Conservation (phyloP, 768 basidiomycete species). For the Leccinum aurantiacum region DNA sequence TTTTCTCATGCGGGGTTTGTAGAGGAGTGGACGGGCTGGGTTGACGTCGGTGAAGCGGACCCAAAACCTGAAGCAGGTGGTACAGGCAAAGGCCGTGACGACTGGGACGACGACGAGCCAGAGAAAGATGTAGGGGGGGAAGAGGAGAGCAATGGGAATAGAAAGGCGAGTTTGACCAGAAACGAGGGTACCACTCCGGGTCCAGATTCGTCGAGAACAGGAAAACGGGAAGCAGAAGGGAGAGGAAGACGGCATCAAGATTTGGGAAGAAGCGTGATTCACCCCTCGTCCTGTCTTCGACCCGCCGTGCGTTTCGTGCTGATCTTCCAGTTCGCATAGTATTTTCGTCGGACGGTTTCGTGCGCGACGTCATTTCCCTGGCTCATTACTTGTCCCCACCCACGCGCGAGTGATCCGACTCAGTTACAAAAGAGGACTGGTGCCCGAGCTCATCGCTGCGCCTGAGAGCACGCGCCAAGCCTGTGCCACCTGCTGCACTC, state of each 20-base stretch:
- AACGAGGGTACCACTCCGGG: background rate
- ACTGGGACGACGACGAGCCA: slow-evolving; percentile 53
- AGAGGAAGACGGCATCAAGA: slow-evolving; percentile 40
- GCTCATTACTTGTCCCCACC: background rate
- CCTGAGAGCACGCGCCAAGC: slow-evolving; percentile 35
- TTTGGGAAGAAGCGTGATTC: slow-evolving; percentile 74
- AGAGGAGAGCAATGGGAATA: background rate
- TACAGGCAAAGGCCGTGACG: slow-evolving; percentile 35
- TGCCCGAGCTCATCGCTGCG: slow-evolving; percentile 61
- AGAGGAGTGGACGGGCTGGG: slow-evolving; percentile 5
- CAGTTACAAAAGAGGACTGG: slow-evolving; percentile 62
- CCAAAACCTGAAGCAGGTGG: background rate
- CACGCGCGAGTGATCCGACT: background rate
- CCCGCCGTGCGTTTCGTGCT: too few relatives aligned
- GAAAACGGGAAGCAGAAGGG: background rate
- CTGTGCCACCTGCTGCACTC: too few relatives aligned
- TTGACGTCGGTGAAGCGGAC: slow-evolving; percentile 1
- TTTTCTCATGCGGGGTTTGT: background rate
- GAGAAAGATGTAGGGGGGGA: background rate
- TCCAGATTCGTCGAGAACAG: background rate
- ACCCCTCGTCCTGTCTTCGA: background rate
- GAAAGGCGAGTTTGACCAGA: too few relatives aligned
- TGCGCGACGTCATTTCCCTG: background rate
- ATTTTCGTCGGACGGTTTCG: background rate
- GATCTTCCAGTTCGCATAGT: too few relatives aligned